Percentiles rank a stretch among this genome's conserved stretches.
These are phyloP conservation scores for Penicillium paxilli DNA, from an alignment of 495 filamentous ascomycete species.

Conservation along the genomic window DNA sequence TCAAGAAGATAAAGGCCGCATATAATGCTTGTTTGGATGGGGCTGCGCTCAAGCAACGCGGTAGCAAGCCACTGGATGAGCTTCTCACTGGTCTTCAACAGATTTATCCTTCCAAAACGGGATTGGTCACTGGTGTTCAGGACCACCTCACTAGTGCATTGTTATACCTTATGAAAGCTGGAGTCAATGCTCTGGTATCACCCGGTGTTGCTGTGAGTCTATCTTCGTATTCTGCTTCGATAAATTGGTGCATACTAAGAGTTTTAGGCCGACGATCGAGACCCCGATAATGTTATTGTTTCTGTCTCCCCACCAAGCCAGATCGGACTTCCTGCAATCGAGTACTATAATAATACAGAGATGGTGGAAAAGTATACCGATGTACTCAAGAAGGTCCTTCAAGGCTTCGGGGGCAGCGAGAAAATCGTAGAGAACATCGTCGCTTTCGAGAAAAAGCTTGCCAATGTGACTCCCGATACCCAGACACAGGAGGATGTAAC, in stretches of 20 bases:
- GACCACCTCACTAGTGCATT: slow-evolving; percentile 51
- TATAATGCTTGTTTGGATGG: slow-evolving; percentile 69
- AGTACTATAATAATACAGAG: slow-evolving; percentile 62
- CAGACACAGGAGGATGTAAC: slow-evolving; percentile 60
- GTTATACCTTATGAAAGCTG: slow-evolving; percentile 53
- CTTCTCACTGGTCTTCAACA: slow-evolving; percentile 53
- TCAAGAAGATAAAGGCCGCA: slow-evolving; percentile 61
- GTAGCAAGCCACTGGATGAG: slow-evolving; percentile 51
- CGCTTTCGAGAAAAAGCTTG: slow-evolving; percentile 60
- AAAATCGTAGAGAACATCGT: slow-evolving; percentile 49
- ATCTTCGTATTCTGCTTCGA: no score
- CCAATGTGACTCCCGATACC: slow-evolving; percentile 56
- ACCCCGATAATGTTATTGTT: slow-evolving; percentile 63
- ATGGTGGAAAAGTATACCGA: slow-evolving; percentile 52
- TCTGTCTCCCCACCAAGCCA: slow-evolving; percentile 50
- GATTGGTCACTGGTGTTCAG: slow-evolving; percentile 30
- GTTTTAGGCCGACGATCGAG: slow-evolving; percentile 56
- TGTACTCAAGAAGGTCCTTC: slow-evolving; percentile 47
- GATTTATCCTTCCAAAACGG: slow-evolving; percentile 52
- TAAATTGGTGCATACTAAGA: no score
- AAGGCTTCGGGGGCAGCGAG: slow-evolving; percentile 26
- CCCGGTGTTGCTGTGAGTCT: slow-evolving; percentile 49
- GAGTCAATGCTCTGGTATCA: slow-evolving; percentile 48
- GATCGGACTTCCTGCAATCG: slow-evolving; percentile 62
- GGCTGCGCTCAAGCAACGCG: slow-evolving; percentile 49